Conservation (phyloP, 202 grass and related monocot species). For the Digitaria exilis region DNA sequence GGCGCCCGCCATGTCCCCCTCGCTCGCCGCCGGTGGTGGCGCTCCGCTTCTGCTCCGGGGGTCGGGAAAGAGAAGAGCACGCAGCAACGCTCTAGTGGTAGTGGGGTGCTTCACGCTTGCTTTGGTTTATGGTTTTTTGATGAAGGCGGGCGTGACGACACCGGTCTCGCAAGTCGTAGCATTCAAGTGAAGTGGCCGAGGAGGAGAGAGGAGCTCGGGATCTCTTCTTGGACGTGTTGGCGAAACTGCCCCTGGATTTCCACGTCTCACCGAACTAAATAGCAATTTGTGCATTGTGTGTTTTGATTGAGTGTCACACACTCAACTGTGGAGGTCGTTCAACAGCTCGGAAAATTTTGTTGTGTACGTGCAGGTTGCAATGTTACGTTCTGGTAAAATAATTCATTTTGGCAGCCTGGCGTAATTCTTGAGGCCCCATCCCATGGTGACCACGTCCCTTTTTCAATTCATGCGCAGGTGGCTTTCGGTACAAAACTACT, state of each 20-base stretch:
- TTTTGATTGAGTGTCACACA: background rate
- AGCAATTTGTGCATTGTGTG: too few relatives aligned
- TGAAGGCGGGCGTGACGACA: constrained; percentile 32
- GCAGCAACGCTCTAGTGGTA: background rate
- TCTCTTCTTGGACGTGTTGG: background rate
- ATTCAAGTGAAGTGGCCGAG: background rate
- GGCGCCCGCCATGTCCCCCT: constrained; percentile 19
- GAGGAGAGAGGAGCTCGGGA: background rate
- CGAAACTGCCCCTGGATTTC: background rate
- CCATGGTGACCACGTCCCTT: too few relatives aligned
- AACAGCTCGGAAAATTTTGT: too few relatives aligned
- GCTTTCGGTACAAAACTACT: background rate
- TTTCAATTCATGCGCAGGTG: background rate
- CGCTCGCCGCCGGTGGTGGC: background rate
- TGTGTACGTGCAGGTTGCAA: too few relatives aligned
- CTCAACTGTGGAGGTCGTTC: background rate
- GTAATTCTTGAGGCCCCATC: background rate
- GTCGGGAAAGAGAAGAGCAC: background rate
- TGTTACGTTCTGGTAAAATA: too few relatives aligned
- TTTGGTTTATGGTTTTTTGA: constrained; percentile 16
- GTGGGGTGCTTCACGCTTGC: too few relatives aligned
- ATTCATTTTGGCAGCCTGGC: background rate
- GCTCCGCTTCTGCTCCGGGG: background rate
- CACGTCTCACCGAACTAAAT: background rate
- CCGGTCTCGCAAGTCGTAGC: background rate